phyloP scores from a whole-genome alignment of 1,139 yeast genomes.

The Pneumocystis murina region DNA sequence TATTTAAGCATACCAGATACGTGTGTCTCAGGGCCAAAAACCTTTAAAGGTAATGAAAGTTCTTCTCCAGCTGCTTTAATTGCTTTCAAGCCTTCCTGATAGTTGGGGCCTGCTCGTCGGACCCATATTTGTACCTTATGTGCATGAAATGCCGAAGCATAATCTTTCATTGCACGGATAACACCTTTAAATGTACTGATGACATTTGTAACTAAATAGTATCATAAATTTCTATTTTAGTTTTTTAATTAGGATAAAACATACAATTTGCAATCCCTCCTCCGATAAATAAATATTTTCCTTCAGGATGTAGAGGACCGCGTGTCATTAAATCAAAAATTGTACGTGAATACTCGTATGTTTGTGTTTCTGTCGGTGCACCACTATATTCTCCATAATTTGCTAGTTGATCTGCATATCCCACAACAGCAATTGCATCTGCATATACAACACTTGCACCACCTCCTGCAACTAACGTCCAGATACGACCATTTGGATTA shows the following conservation, averaged over 20 bases:
- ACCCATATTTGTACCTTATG: slow-evolving; percentile 32
- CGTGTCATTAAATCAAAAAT: slow-evolving; percentile 34
- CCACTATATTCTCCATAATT: slow-evolving; percentile 37
- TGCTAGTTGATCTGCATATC: slow-evolving; percentile 31
- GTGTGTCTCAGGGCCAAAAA: slow-evolving; percentile 37
- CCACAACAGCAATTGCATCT: slow-evolving; percentile 35
- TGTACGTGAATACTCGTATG: slow-evolving; percentile 35
- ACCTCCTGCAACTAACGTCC: slow-evolving; percentile 36
- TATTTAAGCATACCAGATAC: slow-evolving; percentile 27
- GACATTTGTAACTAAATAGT: slow-evolving; percentile 27
- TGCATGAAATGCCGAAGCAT: slow-evolving; percentile 24
- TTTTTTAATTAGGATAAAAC: neutral
- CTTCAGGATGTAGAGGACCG: slow-evolving; percentile 26
- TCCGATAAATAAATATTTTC: slow-evolving; percentile 33
- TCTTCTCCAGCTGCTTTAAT: slow-evolving; percentile 34
- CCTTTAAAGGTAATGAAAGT: slow-evolving; percentile 33
- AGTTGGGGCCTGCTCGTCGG: slow-evolving; percentile 36
- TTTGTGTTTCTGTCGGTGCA: slow-evolving; percentile 34
- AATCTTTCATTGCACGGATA: slow-evolving; percentile 34
- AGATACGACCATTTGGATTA: slow-evolving; percentile 31
- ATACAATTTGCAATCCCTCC: slow-evolving; percentile 33
- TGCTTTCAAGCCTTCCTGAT: slow-evolving; percentile 28
- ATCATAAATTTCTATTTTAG: neutral
- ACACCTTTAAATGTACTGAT: slow-evolving; percentile 36
- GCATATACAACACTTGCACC: slow-evolving; percentile 36